These are phyloP conservation scores for Cryptosporidium canis DNA, from an alignment of 169 alveolate species.

Conservation along the genomic window DNA sequence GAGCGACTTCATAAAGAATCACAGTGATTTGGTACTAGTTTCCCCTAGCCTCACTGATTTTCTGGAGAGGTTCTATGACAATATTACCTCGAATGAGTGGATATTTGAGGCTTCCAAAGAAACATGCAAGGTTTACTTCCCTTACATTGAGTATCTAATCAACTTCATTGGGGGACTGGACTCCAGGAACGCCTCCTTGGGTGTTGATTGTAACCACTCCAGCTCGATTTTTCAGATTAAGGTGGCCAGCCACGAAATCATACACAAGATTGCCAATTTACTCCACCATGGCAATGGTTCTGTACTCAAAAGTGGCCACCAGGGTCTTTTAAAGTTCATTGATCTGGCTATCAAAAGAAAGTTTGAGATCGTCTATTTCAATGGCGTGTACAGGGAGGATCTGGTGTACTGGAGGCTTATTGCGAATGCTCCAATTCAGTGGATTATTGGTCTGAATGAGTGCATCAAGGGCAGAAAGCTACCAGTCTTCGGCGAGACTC, in stretches of 20 bases:
- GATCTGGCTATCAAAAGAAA: not conserved
- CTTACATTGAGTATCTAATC: conserved; percentile 35
- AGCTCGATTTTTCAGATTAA: conserved; percentile 2
- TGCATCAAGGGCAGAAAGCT: not conserved
- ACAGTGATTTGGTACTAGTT: conserved; percentile 31
- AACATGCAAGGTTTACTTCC: not conserved
- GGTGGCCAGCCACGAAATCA: conserved; percentile 1
- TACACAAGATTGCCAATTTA: conserved; percentile 7
- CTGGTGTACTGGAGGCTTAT: conserved; percentile 31
- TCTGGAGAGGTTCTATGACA: conserved; percentile 40
- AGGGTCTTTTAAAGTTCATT: not conserved
- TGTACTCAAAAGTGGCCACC: not conserved
- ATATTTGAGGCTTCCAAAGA: conserved; percentile 8
- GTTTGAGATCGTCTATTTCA: not conserved
- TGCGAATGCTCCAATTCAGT: conserved; percentile 8
- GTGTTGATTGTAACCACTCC: not conserved
- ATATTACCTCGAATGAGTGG: conserved; percentile 54
- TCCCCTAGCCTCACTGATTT: not conserved
- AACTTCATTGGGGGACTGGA: not conserved
- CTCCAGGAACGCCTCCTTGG: not conserved
- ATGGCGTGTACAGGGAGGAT: conserved; percentile 1
- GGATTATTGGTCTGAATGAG: not conserved
- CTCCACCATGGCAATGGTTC: not conserved
- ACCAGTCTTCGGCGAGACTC: not conserved
- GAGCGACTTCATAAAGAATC: conserved; percentile 26